Percentiles rank a stretch among this genome's conserved stretches.
Conservation (phyloP, 163 green algal species). For the Volvox carteri region DNA sequence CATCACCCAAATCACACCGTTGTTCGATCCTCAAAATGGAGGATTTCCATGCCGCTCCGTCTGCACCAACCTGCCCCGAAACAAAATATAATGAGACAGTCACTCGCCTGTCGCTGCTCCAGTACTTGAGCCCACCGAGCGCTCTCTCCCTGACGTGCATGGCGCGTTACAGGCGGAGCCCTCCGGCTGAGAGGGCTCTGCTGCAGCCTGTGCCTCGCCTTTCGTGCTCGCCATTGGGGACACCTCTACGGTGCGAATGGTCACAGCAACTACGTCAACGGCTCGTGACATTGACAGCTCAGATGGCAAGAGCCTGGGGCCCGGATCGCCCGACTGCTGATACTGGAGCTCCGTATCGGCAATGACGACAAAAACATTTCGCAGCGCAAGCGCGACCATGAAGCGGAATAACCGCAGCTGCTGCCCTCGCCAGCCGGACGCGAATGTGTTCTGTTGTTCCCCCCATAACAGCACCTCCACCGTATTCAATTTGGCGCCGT, state of each 20-base stretch:
- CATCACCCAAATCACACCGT: too few species aligned
- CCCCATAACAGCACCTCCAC: conserved; percentile 52
- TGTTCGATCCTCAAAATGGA: too few species aligned
- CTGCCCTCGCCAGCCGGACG: neutral
- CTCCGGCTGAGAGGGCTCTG: neutral
- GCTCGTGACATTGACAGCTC: neutral
- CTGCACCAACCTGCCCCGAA: too few species aligned
- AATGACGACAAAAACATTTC: conserved; percentile 19
- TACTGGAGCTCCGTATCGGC: conserved; percentile 34
- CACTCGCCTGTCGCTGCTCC: neutral
- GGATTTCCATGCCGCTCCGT: too few species aligned
- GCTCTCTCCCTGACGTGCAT: neutral
- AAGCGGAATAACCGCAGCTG: conserved; percentile 16
- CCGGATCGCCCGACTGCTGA: conserved; percentile 47
- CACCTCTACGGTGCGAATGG: conserved; percentile 1
- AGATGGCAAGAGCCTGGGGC: neutral
- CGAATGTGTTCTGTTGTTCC: neutral
- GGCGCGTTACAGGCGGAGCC: neutral
- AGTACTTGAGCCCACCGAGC: neutral
- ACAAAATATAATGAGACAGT: neutral
- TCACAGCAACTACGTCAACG: neutral
- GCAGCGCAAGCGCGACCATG: conserved; percentile 6
- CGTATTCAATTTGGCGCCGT: conserved; percentile 20
- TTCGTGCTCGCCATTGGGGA: neutral
- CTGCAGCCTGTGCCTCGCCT: neutral